Evolutionary conservation across 352 stramenopile genomes (phyloP).

Genomic region (Globisporangium rhizosaccharum): DNA sequence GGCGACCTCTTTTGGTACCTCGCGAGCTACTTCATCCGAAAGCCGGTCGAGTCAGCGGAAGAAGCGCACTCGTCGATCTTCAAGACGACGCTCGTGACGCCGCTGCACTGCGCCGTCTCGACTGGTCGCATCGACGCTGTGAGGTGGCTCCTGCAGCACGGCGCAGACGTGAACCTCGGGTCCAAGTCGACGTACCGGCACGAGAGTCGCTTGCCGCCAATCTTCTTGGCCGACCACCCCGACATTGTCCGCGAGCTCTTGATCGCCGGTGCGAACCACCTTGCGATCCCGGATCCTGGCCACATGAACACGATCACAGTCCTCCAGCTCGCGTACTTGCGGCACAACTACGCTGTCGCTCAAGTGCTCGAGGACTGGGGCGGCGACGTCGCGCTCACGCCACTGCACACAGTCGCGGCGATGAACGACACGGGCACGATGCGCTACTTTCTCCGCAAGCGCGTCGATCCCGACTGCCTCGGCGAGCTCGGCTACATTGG

Average conservation of each 20-base stretch:
- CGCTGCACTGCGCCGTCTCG: conserved; percentile 67
- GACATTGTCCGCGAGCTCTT: conserved; percentile 55
- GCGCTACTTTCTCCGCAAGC: conserved; percentile 38
- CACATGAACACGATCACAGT: conserved; percentile 28
- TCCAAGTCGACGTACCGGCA: conserved; percentile 58
- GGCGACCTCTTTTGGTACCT: conserved; percentile 80
- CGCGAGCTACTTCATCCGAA: conserved; percentile 56
- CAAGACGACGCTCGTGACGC: conserved; percentile 60
- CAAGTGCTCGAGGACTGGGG: conserved; percentile 70
- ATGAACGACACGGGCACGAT: conserved; percentile 29
- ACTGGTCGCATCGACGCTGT: conserved; percentile 53
- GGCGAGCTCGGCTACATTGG: conserved; percentile 65
- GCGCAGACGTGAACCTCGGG: conserved; percentile 50
- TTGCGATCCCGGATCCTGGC: conserved; percentile 56
- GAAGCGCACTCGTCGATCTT: conserved; percentile 58
- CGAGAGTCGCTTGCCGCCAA: conserved; percentile 47
- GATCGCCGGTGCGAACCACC: conserved; percentile 58
- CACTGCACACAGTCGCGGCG: conserved; percentile 66
- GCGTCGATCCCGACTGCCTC: conserved; percentile 54
- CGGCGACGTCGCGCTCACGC: conserved; percentile 67
- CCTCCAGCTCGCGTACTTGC: conserved; percentile 33
- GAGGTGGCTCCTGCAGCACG: conserved; percentile 47
- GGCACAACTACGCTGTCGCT: conserved; percentile 54
- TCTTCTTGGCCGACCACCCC: conserved; percentile 68
- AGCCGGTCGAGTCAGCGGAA: conserved; percentile 33